Evolutionary conservation across 1,139 yeast species (phyloP), one percentile per base, ranked within the genome.

Genomic region (Candida gigantensis): DNA sequence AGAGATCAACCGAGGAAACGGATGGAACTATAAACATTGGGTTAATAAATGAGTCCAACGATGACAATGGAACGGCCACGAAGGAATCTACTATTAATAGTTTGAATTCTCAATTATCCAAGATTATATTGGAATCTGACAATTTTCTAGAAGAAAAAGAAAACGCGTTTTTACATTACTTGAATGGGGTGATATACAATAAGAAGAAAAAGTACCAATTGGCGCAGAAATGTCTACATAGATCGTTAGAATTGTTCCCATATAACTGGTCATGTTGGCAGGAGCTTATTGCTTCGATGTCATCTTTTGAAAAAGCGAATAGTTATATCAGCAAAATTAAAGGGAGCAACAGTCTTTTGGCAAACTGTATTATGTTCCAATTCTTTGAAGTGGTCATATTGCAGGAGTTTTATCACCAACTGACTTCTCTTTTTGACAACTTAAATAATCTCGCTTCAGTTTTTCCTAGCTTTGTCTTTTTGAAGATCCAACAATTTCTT

Each of bases 181-280:
- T 94, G 37, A 70, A 73, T 39, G 94, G 96, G 1, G 57, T 85
- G 4, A 68, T 85, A 2, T 72, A 81, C 42, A 68, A 79, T 39
- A 79, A 77, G 45, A 83, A 83, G 51, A 81, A 81, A 42, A 79
- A 84, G 45, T 64, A 63, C 18, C 51, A 65, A 3, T 61, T 68
- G 30, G 96, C 97, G 0, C 79, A 82, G 41, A 65, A 70, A 17
- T 65, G 68, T 34, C 69, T 89, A 29, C 65, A 79, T 30, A 68
- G 69, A 34, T 84, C 96, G 1, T 57, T 84, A 12, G 57, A 67
- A 13, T 34, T 73, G 18, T 88, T 83, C 49, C 96, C 97, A 0
- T 85, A 74, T 57, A 92, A 92, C 52, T 92, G 97, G 97, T 79
- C 92, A 37, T 86, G 95, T 41, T 94, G 97, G 97, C 74, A 76